A percentile compares a stretch with the other conserved stretches of the same genome.
Conservation (phyloP, 352 stramenopile genomes). For the Globisporangium acanthophoron region DNA sequence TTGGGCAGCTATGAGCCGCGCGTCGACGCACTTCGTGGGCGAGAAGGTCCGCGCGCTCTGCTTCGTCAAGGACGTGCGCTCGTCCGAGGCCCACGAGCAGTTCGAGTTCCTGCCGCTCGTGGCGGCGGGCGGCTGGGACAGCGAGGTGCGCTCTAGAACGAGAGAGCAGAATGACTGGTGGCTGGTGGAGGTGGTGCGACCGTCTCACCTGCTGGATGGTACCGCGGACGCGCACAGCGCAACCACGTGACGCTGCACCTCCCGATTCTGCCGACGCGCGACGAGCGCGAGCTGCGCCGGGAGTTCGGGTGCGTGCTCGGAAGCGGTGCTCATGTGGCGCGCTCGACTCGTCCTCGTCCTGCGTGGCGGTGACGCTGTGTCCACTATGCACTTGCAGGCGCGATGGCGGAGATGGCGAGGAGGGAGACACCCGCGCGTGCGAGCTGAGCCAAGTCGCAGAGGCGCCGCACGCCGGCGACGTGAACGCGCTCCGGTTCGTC, state of each 20-base stretch:
- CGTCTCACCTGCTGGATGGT: neutral
- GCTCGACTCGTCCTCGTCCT: neutral
- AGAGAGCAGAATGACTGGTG: neutral
- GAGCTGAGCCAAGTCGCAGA: constrained; percentile 45
- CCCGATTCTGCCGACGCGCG: constrained; percentile 32
- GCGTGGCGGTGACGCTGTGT: neutral
- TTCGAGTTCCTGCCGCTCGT: constrained; percentile 45
- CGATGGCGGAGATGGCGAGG: neutral
- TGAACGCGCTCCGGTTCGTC: constrained; percentile 60
- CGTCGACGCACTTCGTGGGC: constrained; percentile 60
- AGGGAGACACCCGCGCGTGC: constrained; percentile 15
- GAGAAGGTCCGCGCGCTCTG: constrained; percentile 58
- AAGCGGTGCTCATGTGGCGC: neutral
- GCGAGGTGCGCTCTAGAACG: constrained; percentile 21
- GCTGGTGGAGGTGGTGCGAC: neutral
- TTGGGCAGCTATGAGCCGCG: constrained; percentile 10
- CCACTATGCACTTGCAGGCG: neutral
- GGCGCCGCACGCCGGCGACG: constrained; percentile 45
- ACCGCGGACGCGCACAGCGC: constrained; percentile 13
- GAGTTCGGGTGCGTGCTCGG: constrained; percentile 32
- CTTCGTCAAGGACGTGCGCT: constrained; percentile 53
- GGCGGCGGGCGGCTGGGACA: constrained; percentile 52
- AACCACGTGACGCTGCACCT: constrained; percentile 53
- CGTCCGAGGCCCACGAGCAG: constrained; percentile 26
- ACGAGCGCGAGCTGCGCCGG: constrained; percentile 36